These are phyloP conservation scores for Luvunga scandens DNA, from an alignment of 345 rosid genomes.

Conservation along the genomic window DNA sequence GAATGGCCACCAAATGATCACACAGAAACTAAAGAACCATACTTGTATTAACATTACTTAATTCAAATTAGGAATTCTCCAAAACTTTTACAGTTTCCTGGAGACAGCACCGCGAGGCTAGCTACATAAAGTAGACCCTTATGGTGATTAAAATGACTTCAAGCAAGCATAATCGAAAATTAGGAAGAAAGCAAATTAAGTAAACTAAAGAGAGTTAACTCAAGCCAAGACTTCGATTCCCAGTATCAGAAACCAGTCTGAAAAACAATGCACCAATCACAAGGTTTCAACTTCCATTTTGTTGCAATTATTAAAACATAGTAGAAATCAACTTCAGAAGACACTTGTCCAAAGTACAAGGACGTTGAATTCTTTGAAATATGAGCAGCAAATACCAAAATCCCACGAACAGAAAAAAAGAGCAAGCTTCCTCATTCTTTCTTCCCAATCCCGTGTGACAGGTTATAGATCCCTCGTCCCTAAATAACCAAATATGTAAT, in stretches of 20 bases:
- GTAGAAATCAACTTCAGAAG: conserved; percentile 13
- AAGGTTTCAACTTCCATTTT: conserved; percentile 7
- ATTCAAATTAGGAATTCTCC: too few species aligned
- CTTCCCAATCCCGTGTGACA: conserved; percentile 85
- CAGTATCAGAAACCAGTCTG: background rate
- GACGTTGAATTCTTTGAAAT: conserved; percentile 13
- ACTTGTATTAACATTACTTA: too few species aligned
- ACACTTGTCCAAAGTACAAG: conserved; percentile 13
- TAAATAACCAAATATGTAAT: conserved; percentile 20
- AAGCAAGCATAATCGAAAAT: background rate
- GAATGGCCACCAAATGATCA: too few species aligned
- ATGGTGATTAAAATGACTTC: too few species aligned
- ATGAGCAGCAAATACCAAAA: background rate
- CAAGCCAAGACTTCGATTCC: background rate
- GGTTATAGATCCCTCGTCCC: conserved; percentile 86
- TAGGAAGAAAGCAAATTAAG: background rate
- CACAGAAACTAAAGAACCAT: too few species aligned
- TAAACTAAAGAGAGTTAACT: background rate
- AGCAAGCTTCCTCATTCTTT: conserved; percentile 52
- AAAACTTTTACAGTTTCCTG: too few species aligned
- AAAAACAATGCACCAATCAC: background rate
- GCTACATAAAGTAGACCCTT: too few species aligned
- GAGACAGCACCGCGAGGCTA: too few species aligned
- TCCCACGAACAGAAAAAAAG: background rate
- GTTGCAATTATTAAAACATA: conserved; percentile 34